These are phyloP conservation scores for Phytophthora quininea DNA, from an alignment of 352 stramenopile genomes.

Conservation along the genomic window DNA sequence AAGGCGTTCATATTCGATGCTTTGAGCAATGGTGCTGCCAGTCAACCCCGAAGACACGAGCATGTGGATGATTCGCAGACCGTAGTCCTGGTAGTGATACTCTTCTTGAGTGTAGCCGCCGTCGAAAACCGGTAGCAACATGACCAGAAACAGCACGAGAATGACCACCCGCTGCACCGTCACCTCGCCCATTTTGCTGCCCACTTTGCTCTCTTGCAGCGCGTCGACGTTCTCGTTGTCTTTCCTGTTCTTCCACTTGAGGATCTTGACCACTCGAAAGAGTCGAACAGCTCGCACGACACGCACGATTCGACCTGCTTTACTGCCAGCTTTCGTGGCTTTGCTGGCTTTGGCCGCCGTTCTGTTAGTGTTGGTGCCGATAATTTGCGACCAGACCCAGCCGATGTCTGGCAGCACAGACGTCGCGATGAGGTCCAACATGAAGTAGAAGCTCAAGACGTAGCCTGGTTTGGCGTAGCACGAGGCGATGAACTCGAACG, in stretches of 20 bases:
- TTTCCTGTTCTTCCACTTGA: slow-evolving; percentile 86
- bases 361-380: slow-evolving; percentile 55
- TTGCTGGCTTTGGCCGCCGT: slow-evolving; percentile 75
- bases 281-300: slow-evolving; percentile 83
- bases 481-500: slow-evolving; percentile 86
- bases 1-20: slow-evolving; percentile 58
- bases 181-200: slow-evolving; percentile 89
- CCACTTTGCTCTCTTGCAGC: slow-evolving; percentile 89
- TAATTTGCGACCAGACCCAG: slow-evolving; percentile 81
- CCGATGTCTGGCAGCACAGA: slow-evolving; percentile 86
- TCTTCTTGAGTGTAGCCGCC: slow-evolving; percentile 77
- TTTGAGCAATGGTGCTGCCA: slow-evolving; percentile 22
- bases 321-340: slow-evolving; percentile 72
- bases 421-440: slow-evolving; percentile 85
- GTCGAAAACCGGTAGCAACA: slow-evolving; percentile 89
- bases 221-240: slow-evolving; percentile 29
- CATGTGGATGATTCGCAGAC: slow-evolving; percentile 77
- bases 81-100: slow-evolving; percentile 88
- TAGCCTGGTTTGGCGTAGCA: slow-evolving; percentile 80
- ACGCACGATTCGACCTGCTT: slow-evolving; percentile 85
- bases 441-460: slow-evolving; percentile 93
- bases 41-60: slow-evolving; percentile 60
- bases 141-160: slow-evolving; percentile 89
- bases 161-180: slow-evolving; percentile 88
- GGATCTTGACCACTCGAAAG: slow-evolving; percentile 87